Percentiles rank a stretch among this genome's conserved stretches.
phyloP scores from a whole-genome alignment of 1,284 basidiomycete genomes.

The Melampsora americana region DNA sequence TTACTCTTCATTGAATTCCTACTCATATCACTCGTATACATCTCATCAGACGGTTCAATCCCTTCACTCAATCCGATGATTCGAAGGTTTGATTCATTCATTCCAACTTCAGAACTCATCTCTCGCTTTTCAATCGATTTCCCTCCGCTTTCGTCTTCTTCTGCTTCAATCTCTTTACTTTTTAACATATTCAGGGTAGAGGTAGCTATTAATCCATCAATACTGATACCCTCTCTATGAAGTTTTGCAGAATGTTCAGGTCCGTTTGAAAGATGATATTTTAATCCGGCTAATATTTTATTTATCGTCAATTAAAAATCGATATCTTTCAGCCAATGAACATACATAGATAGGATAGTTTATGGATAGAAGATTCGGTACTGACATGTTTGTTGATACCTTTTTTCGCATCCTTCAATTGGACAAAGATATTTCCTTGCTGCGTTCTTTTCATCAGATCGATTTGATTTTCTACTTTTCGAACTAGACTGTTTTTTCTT shows the following conservation, averaged over 20 bases:
- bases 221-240: slow-evolving; percentile 15
- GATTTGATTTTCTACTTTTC: neutral
- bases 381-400: slow-evolving; percentile 38
- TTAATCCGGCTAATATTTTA: slow-evolving; percentile 19
- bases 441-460: slow-evolving; percentile 18
- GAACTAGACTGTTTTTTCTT: neutral
- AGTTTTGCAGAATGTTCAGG: slow-evolving; percentile 23
- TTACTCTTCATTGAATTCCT: too few species aligned
- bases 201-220: slow-evolving; percentile 30
- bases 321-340: neutral
- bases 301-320: neutral
- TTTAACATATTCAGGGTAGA: slow-evolving; percentile 26
- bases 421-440: slow-evolving; percentile 38
- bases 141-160: too few species aligned
- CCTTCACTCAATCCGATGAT: too few species aligned
- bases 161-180: too few species aligned
- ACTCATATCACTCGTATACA: too few species aligned
- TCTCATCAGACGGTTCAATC: too few species aligned
- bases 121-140: too few species aligned
- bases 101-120: too few species aligned
- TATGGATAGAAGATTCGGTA: neutral
- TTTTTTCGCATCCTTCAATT: slow-evolving; percentile 28
- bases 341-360: neutral
- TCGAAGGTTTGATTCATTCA: too few species aligned
- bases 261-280: slow-evolving; percentile 38